Conservation (phyloP, 2,329 filamentous ascomycete species). For the Hymenoscyphus infarciens region DNA sequence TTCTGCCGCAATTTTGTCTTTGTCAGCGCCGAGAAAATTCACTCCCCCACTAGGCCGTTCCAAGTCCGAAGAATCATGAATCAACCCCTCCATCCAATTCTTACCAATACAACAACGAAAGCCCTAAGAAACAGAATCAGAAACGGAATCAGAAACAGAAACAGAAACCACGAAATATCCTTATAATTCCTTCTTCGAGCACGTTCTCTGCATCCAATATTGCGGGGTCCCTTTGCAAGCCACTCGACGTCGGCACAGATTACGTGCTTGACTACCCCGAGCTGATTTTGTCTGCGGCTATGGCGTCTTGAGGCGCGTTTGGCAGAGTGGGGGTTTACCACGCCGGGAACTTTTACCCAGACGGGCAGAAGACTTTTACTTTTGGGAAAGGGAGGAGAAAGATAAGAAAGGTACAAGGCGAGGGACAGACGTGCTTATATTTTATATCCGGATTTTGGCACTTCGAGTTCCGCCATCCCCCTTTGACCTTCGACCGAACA, state of each 20-base stretch:
- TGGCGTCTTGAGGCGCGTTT: conserved; percentile 15
- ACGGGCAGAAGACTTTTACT: not conserved
- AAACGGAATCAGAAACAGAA: too few relatives aligned
- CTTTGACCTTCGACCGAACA: not conserved
- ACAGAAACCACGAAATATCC: not conserved
- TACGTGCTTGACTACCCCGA: conserved; percentile 23
- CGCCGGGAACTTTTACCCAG: not conserved
- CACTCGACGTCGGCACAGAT: conserved; percentile 20
- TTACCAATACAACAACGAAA: not conserved
- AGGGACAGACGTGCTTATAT: not conserved
- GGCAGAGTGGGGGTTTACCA: conserved; percentile 21
- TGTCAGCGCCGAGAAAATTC: too few relatives aligned
- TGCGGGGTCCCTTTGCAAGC: conserved; percentile 1
- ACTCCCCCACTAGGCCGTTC: not conserved
- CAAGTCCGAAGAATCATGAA: not conserved
- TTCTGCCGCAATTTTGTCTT: too few relatives aligned
- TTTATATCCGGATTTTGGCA: not conserved
- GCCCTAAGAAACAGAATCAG: not conserved
- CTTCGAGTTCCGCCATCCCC: not conserved
- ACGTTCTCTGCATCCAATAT: conserved; percentile 7
- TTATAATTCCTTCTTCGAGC: conserved; percentile 17
- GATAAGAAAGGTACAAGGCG: not conserved
- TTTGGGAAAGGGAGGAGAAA: not conserved
- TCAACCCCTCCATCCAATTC: not conserved
- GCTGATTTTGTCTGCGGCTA: conserved; percentile 8